Evolutionary conservation across 768 basidiomycete genomes (phyloP).

Genomic region (Hygrophorus pudorinus): DNA sequence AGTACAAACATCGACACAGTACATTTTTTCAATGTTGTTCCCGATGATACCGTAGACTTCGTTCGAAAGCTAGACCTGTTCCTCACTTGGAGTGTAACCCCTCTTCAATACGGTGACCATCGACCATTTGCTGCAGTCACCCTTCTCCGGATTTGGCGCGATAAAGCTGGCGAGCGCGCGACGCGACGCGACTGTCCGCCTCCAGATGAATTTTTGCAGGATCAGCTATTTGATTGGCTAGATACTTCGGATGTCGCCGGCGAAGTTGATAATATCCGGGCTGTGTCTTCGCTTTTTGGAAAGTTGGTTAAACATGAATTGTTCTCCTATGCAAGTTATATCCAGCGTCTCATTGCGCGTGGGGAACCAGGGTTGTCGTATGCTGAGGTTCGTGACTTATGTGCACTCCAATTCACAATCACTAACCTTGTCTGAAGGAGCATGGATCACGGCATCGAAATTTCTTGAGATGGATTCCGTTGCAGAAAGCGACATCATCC

Average conservation of each 20-base stretch:
- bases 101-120: constrained; percentile 76
- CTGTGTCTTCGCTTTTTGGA: constrained; percentile 61
- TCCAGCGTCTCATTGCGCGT: constrained; percentile 74
- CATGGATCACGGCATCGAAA: constrained; percentile 53
- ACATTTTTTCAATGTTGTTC: constrained; percentile 44
- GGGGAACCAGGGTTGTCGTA: constrained; percentile 54
- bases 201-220: constrained; percentile 59
- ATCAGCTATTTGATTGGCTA: constrained; percentile 74
- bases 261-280: constrained; percentile 41
- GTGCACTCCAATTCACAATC: not conserved
- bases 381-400: constrained; percentile 32
- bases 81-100: constrained; percentile 74
- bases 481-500: constrained; percentile 49
- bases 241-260: constrained; percentile 55
- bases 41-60: constrained; percentile 34
- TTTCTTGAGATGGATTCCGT: constrained; percentile 64
- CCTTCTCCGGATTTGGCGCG: constrained; percentile 54
- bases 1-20: constrained; percentile 50
- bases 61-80: constrained; percentile 64
- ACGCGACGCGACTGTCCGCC: constrained; percentile 49
- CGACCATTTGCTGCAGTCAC: constrained; percentile 67
- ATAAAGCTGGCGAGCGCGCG: constrained; percentile 51
- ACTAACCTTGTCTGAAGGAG: constrained; percentile 23
- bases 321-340: constrained; percentile 67
- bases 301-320: constrained; percentile 60